Conservation (phyloP, 805 yeast species). For the Suhomyces emberorum region DNA sequence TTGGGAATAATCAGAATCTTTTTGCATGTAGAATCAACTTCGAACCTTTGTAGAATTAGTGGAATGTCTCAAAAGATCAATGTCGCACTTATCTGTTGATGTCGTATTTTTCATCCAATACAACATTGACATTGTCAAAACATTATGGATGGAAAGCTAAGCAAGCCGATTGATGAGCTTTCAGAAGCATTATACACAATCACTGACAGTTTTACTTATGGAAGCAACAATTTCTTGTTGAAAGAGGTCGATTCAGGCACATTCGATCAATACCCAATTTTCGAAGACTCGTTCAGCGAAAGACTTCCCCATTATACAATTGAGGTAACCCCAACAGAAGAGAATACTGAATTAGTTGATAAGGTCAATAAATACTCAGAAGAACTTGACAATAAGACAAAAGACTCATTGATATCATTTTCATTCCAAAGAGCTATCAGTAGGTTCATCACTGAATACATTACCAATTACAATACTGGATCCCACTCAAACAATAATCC, state of each 20-base stretch:
- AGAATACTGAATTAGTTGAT: constrained; percentile 6
- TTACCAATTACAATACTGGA: neutral
- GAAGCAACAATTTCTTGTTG: neutral
- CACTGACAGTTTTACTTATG: neutral
- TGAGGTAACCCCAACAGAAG: neutral
- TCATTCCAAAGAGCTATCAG: constrained; percentile 21
- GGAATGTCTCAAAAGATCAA: too few species aligned
- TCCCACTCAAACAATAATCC: neutral
- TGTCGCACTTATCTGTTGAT: too few species aligned
- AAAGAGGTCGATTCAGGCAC: neutral
- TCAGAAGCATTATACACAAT: neutral
- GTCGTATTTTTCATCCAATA: too few species aligned
- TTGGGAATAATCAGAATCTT: too few species aligned
- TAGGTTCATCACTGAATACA: neutral
- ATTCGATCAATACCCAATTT: constrained; percentile 1
- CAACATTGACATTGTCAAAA: too few species aligned
- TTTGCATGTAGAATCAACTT: too few species aligned
- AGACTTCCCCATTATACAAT: constrained; percentile 5
- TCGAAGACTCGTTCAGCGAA: neutral
- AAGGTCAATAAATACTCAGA: constrained; percentile 21
- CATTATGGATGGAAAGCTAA: neutral
- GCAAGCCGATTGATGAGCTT: constrained; percentile 3
- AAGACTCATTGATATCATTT: constrained; percentile 18
- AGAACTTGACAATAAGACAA: constrained; percentile 17
- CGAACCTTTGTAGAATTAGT: too few species aligned